Evolutionary conservation across 2,329 filamentous ascomycete species (phyloP).

Genomic region (Sclerotinia borealis): DNA sequence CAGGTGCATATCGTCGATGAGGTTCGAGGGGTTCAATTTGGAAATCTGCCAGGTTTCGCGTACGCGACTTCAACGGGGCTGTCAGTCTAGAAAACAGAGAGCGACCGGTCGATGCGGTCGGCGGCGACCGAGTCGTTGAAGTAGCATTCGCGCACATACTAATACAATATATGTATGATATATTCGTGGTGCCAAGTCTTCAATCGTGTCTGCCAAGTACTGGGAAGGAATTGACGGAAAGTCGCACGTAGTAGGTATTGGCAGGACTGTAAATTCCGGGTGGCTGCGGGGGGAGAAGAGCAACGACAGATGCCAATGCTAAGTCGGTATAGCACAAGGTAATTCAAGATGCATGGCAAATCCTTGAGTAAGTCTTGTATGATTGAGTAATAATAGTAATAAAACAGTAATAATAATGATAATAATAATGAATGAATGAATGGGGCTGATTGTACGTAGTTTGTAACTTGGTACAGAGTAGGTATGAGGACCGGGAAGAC

Average conservation of each 20-base stretch:
- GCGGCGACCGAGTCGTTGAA: slow-evolving; percentile 22
- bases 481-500: neutral
- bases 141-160: slow-evolving; percentile 33
- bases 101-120: slow-evolving; percentile 24
- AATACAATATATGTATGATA: slow-evolving; percentile 14
- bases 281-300: slow-evolving; percentile 6
- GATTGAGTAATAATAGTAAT: neutral
- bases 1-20: slow-evolving; percentile 68
- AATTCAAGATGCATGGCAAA: slow-evolving; percentile 7
- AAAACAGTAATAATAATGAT: neutral
- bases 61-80: slow-evolving; percentile 39
- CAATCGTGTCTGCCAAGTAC: slow-evolving; percentile 25
- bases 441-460: too few relatives aligned
- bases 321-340: slow-evolving; percentile 3
- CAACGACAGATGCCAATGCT: slow-evolving; percentile 7
- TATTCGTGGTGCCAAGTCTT: slow-evolving; percentile 19
- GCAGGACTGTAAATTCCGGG: slow-evolving; percentile 4
- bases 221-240: slow-evolving; percentile 11
- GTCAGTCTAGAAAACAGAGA: slow-evolving; percentile 38
- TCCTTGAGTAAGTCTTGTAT: neutral
- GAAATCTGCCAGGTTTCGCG: slow-evolving; percentile 69
- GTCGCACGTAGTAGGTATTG: slow-evolving; percentile 8
- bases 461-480: too few relatives aligned
- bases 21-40: slow-evolving; percentile 72
- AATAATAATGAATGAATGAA: neutral